Percentiles rank a stretch among this genome's conserved stretches.
These are phyloP conservation scores for Paratrimastix pyriformis DNA, from an alignment of 78 protist genomes.

Conservation along the genomic window DNA sequence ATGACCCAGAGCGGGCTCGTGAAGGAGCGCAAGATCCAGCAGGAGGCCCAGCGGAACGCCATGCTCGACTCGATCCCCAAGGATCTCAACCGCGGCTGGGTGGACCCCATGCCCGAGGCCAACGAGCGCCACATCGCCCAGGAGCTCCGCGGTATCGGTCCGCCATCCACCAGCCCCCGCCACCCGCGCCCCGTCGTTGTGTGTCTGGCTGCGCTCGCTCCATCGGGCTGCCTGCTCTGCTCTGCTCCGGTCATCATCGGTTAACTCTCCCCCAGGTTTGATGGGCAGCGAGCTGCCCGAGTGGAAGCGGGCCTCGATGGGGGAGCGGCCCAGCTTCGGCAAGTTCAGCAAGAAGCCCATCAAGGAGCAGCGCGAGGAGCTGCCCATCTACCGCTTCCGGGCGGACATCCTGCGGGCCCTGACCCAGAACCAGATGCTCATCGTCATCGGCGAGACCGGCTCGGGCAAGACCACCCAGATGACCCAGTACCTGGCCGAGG, in stretches of 20 bases:
- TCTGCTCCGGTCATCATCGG: too few species aligned
- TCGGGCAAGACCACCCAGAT: conserved; percentile 83
- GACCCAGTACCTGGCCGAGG: conserved; percentile 77
- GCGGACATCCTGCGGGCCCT: conserved; percentile 64
- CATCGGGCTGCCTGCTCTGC: not conserved
- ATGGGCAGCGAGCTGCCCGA: conserved; percentile 46
- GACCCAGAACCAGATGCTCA: conserved; percentile 59
- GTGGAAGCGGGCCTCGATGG: conserved; percentile 42
- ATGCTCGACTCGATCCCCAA: conserved; percentile 56
- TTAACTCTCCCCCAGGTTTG: too few species aligned
- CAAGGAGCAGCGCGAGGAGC: conserved; percentile 69
- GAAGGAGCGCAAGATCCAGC: conserved; percentile 77
- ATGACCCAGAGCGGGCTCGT: conserved; percentile 57
- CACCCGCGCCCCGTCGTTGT: too few species aligned
- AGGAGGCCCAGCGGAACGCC: conserved; percentile 50
- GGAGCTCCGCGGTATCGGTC: conserved; percentile 24
- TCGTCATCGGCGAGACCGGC: conserved; percentile 84
- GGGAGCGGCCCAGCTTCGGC: conserved; percentile 31
- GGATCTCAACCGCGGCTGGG: conserved; percentile 62
- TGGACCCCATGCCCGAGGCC: conserved; percentile 61
- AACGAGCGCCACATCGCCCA: conserved; percentile 61
- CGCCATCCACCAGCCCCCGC: too few species aligned
- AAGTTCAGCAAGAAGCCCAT: conserved; percentile 42
- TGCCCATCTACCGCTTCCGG: conserved; percentile 72
- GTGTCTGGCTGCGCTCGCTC: not conserved